Base-by-base conservation (phyloP, 2,329 filamentous ascomycete genomes). In the Diaporthe helianthi region DNA sequence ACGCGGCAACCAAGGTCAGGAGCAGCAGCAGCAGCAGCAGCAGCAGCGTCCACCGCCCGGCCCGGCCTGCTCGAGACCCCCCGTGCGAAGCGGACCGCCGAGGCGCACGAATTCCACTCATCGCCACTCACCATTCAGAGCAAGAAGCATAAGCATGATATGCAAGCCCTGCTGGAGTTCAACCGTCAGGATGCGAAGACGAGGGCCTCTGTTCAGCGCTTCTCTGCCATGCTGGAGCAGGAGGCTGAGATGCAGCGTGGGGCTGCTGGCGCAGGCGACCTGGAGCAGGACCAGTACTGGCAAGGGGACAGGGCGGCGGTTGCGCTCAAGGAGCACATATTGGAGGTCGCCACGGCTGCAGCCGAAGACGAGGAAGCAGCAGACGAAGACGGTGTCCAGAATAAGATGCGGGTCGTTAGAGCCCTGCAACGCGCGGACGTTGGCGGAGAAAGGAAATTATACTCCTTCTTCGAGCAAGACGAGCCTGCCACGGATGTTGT, bases 101-200 rank as follows among this genome's bases (percentile, higher is more conserved):
- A 78, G 10, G 76, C 76, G 38, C 78, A 80, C 49, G 79, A 79
- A 68, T 65, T 69, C 33, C 54, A 66, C 47, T 69, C 67, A 10
- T 87, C 86, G 4, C 86, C 87, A 6, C 73, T 87, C 60, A 82
- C 85, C 2, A 78, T 84, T 67, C 81, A 82, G 53, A 80, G 84
- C 19, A 87, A 85, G 74, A 89, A 90, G 77, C 51, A 71, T 19
- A 89, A 86, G 72, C 90, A 90, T 72, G 87, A 90, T 66, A 78
- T 93, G 67, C 87, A 88, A 69, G 83, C 86, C 1, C 82, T 94
- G 10, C 82, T 90, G 49, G 86, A 83, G 54, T 85, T 90, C 74
- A 85, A 89, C 7, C 80, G 83, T 49, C 83, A 85, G 68, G 88
- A 93, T 71, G 82, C 88, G 51, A 86, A 87, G 47, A 84, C 84